phyloP scores from a whole-genome alignment of 192 early-diverging fungal species.

The Glomus cerebriforme region DNA sequence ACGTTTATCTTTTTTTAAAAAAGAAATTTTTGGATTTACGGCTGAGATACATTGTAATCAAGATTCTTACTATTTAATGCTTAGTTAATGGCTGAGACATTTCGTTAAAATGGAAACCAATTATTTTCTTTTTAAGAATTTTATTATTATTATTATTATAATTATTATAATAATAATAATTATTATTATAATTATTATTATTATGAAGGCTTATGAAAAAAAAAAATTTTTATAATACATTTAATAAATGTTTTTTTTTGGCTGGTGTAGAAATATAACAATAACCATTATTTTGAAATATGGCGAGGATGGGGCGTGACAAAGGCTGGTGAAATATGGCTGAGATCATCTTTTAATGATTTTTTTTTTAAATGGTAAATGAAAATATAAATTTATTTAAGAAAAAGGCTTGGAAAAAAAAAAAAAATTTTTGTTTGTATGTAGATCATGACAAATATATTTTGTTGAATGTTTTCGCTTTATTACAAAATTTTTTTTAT shows the following conservation, averaged over 20 bases:
- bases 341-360: not conserved
- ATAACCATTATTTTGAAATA: not conserved
- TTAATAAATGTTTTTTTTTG: not conserved
- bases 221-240: not conserved
- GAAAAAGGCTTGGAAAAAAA: not conserved
- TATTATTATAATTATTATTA: no score
- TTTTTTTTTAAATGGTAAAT: no score
- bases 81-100: not conserved
- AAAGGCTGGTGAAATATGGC: not conserved
- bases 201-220: not conserved
- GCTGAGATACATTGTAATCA: not conserved
- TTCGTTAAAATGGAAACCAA: not conserved
- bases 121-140: not conserved
- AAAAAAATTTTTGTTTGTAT: no score
- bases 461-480: no score
- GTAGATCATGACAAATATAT: no score
- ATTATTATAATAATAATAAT: no score
- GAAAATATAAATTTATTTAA: no score
- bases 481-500: no score
- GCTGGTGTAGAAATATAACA: not conserved
- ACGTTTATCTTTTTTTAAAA: not conserved
- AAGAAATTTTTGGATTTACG: not conserved
- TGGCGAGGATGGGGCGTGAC: not conserved
- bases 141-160: no score
- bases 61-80: not conserved